phyloP scores from a whole-genome alignment of 1,139 yeast species.

The Pichia inconspicua region DNA sequence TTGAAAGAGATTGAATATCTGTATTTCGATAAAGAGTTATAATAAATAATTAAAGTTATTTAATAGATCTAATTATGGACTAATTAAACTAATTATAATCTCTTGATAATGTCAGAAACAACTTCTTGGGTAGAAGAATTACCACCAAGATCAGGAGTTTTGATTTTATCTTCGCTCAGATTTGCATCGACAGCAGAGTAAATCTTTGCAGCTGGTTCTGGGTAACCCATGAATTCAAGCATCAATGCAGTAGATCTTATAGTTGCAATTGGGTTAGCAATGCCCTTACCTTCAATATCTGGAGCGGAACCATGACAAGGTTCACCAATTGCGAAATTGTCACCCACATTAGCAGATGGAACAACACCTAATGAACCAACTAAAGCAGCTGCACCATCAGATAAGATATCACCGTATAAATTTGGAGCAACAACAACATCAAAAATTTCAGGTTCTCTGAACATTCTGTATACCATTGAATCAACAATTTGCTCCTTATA shows the following conservation, averaged over 20 bases:
- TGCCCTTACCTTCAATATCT: conserved; percentile 91
- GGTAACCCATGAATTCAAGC: conserved; percentile 93
- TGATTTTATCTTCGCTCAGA: conserved; percentile 68
- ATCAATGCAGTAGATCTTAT: conserved; percentile 94
- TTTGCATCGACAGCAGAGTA: conserved; percentile 93
- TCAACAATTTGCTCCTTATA: conserved; percentile 96
- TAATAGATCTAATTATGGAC: too few relatives aligned
- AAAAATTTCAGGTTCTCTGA: conserved; percentile 94
- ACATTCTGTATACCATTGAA: conserved; percentile 97
- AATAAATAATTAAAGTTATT: too few relatives aligned
- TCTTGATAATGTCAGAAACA: conserved; percentile 64
- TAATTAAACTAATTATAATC: conserved; percentile 30
- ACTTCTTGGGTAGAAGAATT: conserved; percentile 79
- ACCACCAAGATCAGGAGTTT: conserved; percentile 96
- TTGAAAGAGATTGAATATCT: conserved; percentile 33
- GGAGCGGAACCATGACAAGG: conserved; percentile 99
- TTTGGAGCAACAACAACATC: conserved; percentile 98
- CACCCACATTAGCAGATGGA: conserved; percentile 97
- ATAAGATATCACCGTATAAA: conserved; percentile 91
- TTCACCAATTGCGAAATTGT: conserved; percentile 92
- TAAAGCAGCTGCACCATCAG: conserved; percentile 98
- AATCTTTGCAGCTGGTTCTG: conserved; percentile 85
- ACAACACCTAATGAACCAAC: conserved; percentile 98
- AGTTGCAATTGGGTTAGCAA: conserved; percentile 95
- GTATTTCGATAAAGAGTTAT: too few relatives aligned